phyloP scores from a whole-genome alignment of 1,284 basidiomycete genomes.

The Ustilago tritici region DNA sequence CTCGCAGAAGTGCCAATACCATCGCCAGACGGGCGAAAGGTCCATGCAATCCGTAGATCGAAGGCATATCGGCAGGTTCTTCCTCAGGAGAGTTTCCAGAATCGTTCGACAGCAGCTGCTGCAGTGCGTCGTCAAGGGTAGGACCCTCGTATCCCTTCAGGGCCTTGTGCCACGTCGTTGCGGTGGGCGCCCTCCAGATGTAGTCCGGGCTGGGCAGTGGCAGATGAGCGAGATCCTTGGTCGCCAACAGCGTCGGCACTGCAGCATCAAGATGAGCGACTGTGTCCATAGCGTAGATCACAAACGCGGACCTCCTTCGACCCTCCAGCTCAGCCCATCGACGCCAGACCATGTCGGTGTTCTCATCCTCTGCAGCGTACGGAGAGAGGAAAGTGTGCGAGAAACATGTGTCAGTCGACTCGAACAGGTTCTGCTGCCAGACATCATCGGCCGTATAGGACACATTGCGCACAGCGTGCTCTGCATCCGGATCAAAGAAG shows the following conservation, averaged over 20 bases:
- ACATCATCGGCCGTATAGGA: conserved; percentile 46
- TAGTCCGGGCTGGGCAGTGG: conserved; percentile 58
- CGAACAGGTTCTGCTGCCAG: conserved; percentile 32
- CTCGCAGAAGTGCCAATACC: conserved; percentile 59
- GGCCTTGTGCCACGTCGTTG: conserved; percentile 42
- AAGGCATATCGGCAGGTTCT: conserved; percentile 13
- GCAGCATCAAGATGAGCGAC: conserved; percentile 57
- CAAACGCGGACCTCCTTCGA: conserved; percentile 52
- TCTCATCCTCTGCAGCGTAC: conserved; percentile 38
- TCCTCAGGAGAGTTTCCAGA: conserved; percentile 13
- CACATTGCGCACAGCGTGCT: conserved; percentile 37
- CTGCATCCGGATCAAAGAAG: conserved; percentile 52
- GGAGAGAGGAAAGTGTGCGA: conserved; percentile 47
- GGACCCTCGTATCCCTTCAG: conserved; percentile 40
- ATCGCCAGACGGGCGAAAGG: conserved; percentile 61
- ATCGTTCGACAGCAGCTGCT: conserved; percentile 41
- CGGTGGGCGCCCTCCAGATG: conserved; percentile 55
- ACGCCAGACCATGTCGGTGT: conserved; percentile 57
- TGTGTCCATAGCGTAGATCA: conserved; percentile 59
- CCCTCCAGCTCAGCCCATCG: conserved; percentile 62
- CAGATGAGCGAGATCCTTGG: conserved; percentile 55
- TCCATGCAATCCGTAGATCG: conserved; percentile 53
- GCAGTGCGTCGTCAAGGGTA: conserved; percentile 55
- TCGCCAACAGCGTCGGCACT: conserved; percentile 39
- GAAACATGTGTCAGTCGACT: conserved; percentile 46